Evolutionary conservation across 208 protist genomes (phyloP).

Genomic region (Trypanosoma platydactyli): DNA sequence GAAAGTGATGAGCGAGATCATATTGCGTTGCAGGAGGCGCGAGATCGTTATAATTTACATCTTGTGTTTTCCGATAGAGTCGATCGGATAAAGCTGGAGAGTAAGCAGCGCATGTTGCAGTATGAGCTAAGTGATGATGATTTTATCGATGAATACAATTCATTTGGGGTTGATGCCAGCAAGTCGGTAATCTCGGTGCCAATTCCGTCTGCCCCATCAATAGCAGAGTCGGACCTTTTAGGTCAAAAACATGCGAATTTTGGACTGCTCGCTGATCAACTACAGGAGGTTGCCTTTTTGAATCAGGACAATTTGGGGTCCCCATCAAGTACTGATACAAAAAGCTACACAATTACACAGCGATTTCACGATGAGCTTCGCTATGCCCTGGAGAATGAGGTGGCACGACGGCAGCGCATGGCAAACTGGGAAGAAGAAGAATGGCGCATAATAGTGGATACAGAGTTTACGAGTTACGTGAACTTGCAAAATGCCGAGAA

Average conservation of each 20-base stretch:
- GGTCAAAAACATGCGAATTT: neutral
- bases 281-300: neutral
- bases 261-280: too few species aligned
- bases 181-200: neutral
- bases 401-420: conserved; percentile 54
- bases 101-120: conserved; percentile 49
- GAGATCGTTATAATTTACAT: conserved; percentile 62
- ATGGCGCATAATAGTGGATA: conserved; percentile 26
- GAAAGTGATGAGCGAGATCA: conserved; percentile 67
- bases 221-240: neutral
- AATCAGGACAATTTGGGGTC: neutral
- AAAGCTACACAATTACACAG: conserved; percentile 76
- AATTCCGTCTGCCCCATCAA: neutral
- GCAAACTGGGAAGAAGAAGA: conserved; percentile 81
- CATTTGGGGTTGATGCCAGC: neutral
- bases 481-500: conserved; percentile 2
- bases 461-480: conserved; percentile 20
- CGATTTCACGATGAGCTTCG: conserved; percentile 69
- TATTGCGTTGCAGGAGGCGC: conserved; percentile 63
- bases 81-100: conserved; percentile 35
- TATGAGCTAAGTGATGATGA: conserved; percentile 31
- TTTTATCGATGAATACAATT: neutral
- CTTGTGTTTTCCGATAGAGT: conserved; percentile 46
- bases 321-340: conserved; percentile 21
- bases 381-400: conserved; percentile 57